These are phyloP conservation scores for Cenchrus fungigraminus DNA, from an alignment of 176 grass and related monocot genomes.

Conservation along the genomic window DNA sequence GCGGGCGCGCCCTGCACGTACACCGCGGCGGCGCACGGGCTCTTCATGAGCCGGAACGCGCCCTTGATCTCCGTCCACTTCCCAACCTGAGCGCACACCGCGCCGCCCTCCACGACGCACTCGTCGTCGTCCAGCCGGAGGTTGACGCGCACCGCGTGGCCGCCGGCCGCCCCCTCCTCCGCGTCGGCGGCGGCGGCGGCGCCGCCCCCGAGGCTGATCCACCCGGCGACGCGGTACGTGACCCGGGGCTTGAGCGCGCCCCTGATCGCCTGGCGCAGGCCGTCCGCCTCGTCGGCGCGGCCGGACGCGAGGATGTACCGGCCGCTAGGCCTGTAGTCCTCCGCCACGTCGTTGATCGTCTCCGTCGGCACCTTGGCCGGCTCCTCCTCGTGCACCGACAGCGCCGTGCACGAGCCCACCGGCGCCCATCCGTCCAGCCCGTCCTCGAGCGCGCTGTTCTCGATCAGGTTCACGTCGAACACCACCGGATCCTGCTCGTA, in stretches of 20 bases:
- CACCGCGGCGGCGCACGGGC: constrained; percentile 38
- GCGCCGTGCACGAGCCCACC: constrained; percentile 47
- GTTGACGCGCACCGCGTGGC: constrained; percentile 42
- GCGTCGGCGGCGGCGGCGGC: neutral
- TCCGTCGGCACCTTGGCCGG: constrained; percentile 52
- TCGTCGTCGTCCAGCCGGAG: constrained; percentile 28
- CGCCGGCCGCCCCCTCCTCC: neutral
- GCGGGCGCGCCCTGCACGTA: constrained; percentile 58
- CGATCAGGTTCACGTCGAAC: constrained; percentile 59
- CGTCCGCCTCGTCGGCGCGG: constrained; percentile 52
- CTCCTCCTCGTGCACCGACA: constrained; percentile 43
- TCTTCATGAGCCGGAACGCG: constrained; percentile 57
- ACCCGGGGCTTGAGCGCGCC: constrained; percentile 33
- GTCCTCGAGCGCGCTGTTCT: constrained; percentile 57
- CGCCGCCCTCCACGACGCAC: constrained; percentile 49
- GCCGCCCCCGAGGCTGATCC: constrained; percentile 48
- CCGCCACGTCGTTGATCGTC: constrained; percentile 47
- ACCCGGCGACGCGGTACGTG: constrained; percentile 65
- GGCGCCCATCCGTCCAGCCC: constrained; percentile 54
- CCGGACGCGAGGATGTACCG: constrained; percentile 52
- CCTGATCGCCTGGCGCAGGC: constrained; percentile 46
- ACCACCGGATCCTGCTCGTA: constrained; percentile 16
- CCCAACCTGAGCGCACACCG: constrained; percentile 31
- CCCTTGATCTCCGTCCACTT: constrained; percentile 77
- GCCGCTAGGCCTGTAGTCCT: constrained; percentile 47